phyloP scores from a whole-genome alignment of 2,329 filamentous ascomycete species.

The Penicillium sp. region DNA sequence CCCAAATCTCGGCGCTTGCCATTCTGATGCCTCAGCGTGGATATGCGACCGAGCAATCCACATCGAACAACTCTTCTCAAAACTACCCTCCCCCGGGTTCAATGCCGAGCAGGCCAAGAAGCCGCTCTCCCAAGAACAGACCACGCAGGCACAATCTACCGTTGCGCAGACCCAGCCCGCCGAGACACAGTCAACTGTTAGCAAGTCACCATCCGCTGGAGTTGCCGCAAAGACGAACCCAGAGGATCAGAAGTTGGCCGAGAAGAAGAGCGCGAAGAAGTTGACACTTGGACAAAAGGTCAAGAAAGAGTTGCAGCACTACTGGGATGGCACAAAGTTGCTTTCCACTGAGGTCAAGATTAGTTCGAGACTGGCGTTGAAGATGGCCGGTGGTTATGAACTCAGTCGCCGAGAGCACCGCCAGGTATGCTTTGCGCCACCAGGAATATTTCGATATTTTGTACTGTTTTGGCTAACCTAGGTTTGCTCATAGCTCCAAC shows the following conservation, averaged over 20 bases:
- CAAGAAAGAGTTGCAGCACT: constrained; percentile 90
- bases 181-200: constrained; percentile 36
- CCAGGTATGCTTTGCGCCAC: constrained; percentile 55
- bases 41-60: constrained; percentile 59
- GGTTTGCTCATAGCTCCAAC: constrained; percentile 59
- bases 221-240: constrained; percentile 58
- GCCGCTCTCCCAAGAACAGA: constrained; percentile 63
- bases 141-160: constrained; percentile 25
- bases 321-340: constrained; percentile 98
- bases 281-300: constrained; percentile 87
- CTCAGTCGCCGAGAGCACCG: constrained; percentile 89
- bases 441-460: neutral
- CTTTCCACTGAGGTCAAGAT: constrained; percentile 90
- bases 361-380: constrained; percentile 83
- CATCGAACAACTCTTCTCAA: constrained; percentile 45
- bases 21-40: constrained; percentile 55
- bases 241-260: constrained; percentile 58
- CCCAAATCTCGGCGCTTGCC: constrained; percentile 57
- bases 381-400: constrained; percentile 98
- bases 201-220: constrained; percentile 58
- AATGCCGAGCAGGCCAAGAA: constrained; percentile 88
- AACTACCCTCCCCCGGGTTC: constrained; percentile 83
- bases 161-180: constrained; percentile 7
- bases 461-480: constrained; percentile 14
- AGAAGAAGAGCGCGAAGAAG: constrained; percentile 77